Evolutionary conservation across 2,329 filamentous ascomycete species (phyloP).

Genomic region (Hymenoscyphus scutula): DNA sequence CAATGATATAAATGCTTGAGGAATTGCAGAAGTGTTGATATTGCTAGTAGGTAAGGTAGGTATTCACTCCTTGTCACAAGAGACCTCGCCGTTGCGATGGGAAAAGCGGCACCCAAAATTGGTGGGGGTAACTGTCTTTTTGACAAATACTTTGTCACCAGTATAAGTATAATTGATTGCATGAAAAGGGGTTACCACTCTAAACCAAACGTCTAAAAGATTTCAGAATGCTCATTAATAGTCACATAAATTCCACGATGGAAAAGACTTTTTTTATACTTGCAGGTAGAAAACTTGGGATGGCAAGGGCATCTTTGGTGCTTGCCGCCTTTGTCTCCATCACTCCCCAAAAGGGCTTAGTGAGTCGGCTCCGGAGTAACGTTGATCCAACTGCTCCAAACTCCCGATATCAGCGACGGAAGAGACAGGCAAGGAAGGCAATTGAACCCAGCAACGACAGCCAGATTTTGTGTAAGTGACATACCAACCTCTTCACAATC

Average conservation of each 20-base stretch:
- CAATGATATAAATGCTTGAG: background rate
- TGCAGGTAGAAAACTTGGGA: too few species aligned
- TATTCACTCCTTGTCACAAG: background rate
- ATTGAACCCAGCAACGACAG: slow-evolving; percentile 3
- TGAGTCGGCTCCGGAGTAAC: background rate
- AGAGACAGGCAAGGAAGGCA: too few species aligned
- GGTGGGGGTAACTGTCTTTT: background rate
- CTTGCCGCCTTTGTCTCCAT: too few species aligned
- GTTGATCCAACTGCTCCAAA: too few species aligned
- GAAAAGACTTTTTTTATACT: too few species aligned
- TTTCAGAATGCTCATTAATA: background rate
- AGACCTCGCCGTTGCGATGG: background rate
- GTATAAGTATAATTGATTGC: too few species aligned
- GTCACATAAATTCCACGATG: too few species aligned
- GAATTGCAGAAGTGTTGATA: background rate
- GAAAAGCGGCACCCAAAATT: background rate
- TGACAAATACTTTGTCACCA: background rate
- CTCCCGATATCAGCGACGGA: too few species aligned
- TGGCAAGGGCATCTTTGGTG: too few species aligned
- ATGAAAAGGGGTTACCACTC: too few species aligned
- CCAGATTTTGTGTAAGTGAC: background rate
- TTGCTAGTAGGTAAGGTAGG: background rate
- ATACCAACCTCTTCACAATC: background rate
- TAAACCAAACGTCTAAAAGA: too few species aligned
- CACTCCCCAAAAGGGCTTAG: background rate